These are phyloP conservation scores for Sporothrix euskadiensis DNA, from an alignment of 2,329 filamentous ascomycete genomes.

Conservation along the genomic window DNA sequence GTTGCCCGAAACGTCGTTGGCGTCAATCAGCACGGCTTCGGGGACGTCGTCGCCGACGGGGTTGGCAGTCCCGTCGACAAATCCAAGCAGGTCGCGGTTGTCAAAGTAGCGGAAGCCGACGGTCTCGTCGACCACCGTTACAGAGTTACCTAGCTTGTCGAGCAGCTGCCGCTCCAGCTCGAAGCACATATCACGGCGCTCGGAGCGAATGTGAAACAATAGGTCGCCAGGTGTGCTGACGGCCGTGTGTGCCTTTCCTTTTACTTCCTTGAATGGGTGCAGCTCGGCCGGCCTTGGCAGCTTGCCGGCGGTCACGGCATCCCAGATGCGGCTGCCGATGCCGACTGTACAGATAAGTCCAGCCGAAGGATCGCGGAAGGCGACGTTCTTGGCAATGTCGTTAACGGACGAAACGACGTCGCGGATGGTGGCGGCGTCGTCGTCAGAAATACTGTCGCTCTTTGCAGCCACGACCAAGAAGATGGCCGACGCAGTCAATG, in stretches of 20 bases:
- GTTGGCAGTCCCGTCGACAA: constrained; percentile 62
- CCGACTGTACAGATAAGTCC: constrained; percentile 55
- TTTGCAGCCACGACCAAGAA: constrained; percentile 53
- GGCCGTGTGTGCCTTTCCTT: constrained; percentile 52
- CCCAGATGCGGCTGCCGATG: constrained; percentile 56
- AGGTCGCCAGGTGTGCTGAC: constrained; percentile 58
- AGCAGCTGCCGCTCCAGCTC: constrained; percentile 60
- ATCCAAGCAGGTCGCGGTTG: constrained; percentile 58
- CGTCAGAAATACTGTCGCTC: constrained; percentile 32
- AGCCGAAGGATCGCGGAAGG: constrained; percentile 50
- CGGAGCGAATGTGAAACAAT: constrained; percentile 59
- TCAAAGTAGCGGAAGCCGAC: constrained; percentile 62
- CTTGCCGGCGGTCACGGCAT: constrained; percentile 42
- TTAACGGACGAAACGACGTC: constrained; percentile 48
- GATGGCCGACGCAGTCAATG: constrained; percentile 54
- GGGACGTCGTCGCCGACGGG: constrained; percentile 50
- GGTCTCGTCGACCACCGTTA: constrained; percentile 54
- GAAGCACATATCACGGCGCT: constrained; percentile 58
- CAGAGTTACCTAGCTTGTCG: constrained; percentile 48
- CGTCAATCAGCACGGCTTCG: constrained; percentile 47
- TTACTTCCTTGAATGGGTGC: constrained; percentile 50
- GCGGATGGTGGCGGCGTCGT: constrained; percentile 46
- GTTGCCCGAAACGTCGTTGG: constrained; percentile 41
- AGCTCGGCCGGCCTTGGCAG: constrained; percentile 53
- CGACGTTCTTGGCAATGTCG: constrained; percentile 54